Percentiles rank a stretch among this genome's conserved stretches.
Conservation (phyloP, 1,284 basidiomycete genomes). For the Heliocybe sulcata region DNA sequence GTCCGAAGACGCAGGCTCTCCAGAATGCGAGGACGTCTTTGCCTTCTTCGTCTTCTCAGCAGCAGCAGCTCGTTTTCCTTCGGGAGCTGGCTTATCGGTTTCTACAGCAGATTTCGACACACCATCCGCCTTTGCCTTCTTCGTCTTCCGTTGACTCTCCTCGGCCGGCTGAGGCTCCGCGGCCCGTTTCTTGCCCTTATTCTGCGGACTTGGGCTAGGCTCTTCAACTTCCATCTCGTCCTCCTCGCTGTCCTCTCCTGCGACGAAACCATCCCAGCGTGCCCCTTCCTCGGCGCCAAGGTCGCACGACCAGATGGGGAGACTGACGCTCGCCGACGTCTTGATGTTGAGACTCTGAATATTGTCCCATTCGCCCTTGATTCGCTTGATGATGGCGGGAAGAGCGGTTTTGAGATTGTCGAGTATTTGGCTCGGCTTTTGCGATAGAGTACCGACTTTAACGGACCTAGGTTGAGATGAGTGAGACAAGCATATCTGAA, state of each 20-base stretch:
- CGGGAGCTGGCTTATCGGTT: slow-evolving; percentile 3
- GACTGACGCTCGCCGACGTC: slow-evolving; percentile 75
- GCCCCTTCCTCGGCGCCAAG: slow-evolving; percentile 57
- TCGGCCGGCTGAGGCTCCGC: slow-evolving; percentile 22
- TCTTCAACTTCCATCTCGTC: slow-evolving; percentile 16
- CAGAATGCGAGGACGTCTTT: not conserved
- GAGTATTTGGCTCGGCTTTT: slow-evolving; percentile 67
- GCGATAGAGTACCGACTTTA: slow-evolving; percentile 76
- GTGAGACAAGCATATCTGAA: not conserved
- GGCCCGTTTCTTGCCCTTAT: slow-evolving; percentile 36
- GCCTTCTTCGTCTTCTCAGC: not conserved
- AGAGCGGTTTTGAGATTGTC: slow-evolving; percentile 78
- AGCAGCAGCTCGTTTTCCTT: slow-evolving; percentile 1
- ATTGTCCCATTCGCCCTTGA: slow-evolving; percentile 88
- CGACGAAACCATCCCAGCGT: slow-evolving; percentile 51
- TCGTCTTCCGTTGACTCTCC: slow-evolving; percentile 22
- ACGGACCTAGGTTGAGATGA: slow-evolving; percentile 59
- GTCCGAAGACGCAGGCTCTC: not conserved
- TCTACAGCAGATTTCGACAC: slow-evolving; percentile 5
- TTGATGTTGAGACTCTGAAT: slow-evolving; percentile 90
- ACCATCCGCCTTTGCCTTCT: slow-evolving; percentile 19
- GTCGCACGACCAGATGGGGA: slow-evolving; percentile 85
- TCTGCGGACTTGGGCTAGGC: slow-evolving; percentile 12
- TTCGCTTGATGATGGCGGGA: slow-evolving; percentile 65
- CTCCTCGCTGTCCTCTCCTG: slow-evolving; percentile 20